Evolutionary conservation across 208 protist genomes (phyloP), one percentile per base, ranked within the genome.

Genomic region (Crithidia mellificae): DNA sequence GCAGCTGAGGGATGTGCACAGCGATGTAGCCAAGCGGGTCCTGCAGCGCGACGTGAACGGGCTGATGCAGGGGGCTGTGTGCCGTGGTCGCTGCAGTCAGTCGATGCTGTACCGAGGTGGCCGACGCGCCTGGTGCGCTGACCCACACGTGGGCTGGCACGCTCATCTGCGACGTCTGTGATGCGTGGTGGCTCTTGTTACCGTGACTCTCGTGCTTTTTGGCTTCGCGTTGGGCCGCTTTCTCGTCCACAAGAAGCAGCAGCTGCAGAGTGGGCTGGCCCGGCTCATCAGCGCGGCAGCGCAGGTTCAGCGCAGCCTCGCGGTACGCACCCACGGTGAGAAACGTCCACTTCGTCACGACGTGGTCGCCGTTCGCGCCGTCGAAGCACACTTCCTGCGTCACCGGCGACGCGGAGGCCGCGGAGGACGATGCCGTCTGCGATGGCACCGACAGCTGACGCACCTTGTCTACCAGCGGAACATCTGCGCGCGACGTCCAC

Each of bases 301-400:
- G 76, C n/a, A 88, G 50, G 65, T 84, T 84, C 34, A 84, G 78
- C 41, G 77, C 49, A 11, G 65, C 73, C 9, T 88, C 82, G 43
- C 82, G 82, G 61, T 81, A 88, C 7, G 78, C 68, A 49, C 76
- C 70, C 7, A 80, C 82, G 5, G 67, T 79, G 46, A 72, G 57
- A 54, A 46, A 80, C 46, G 59, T 73, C 75, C 74, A 81, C 12
- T 32, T 53, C 32, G 73, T 74, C 12, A 52, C 25, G 0, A 87
- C 55, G 11, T 50, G 44, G 53, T 87, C 82, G 24, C 68, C 66
- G 62, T 67, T 74, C n/a, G 50, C 44, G 5, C 62, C 47, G 36
- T 74, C 61, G 29, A 74, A 70, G 49, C 61, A n/a, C 22, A 70
- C 49, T 14, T 61, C 59, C 25, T 69, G 55, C 47, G 34, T 68